Percentiles rank a stretch among this genome's conserved stretches.
These are phyloP conservation scores for Avena sativa DNA, from an alignment of 176 grass and related monocot genomes.

Conservation along the genomic window DNA sequence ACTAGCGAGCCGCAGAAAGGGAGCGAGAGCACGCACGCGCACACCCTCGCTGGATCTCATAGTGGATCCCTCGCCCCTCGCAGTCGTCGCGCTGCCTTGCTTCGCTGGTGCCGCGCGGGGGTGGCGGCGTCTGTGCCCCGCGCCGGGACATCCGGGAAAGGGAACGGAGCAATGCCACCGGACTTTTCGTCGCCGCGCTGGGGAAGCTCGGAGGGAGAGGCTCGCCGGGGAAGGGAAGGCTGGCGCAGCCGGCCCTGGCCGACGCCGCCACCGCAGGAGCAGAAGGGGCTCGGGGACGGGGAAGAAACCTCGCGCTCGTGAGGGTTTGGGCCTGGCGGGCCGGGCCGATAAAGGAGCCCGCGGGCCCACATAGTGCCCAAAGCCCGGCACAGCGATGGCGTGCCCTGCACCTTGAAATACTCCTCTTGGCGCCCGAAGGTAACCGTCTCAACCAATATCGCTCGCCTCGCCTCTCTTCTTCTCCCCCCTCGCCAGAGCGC, in stretches of 20 bases:
- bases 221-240: not conserved
- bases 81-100: not conserved
- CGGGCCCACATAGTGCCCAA: not conserved
- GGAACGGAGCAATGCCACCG: not conserved
- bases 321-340: not conserved
- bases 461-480: not conserved
- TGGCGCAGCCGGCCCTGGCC: not conserved
- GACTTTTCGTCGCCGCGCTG: not conserved
- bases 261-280: not conserved
- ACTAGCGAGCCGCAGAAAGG: too few relatives aligned
- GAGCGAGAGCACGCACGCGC: too few relatives aligned
- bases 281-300: not conserved
- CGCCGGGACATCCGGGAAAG: not conserved
- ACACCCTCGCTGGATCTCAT: not conserved
- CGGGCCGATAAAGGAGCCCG: not conserved
- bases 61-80: not conserved
- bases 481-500: not conserved
- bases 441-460: not conserved
- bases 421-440: not conserved
- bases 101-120: not conserved
- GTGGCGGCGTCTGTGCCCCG: not conserved
- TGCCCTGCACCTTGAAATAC: slow-evolving; percentile 6
- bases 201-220: not conserved
- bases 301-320: not conserved
- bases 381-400: not conserved